These are phyloP conservation scores for Spergularia bocconei DNA, from an alignment of 148 eudicot genomes.

Conservation along the genomic window DNA sequence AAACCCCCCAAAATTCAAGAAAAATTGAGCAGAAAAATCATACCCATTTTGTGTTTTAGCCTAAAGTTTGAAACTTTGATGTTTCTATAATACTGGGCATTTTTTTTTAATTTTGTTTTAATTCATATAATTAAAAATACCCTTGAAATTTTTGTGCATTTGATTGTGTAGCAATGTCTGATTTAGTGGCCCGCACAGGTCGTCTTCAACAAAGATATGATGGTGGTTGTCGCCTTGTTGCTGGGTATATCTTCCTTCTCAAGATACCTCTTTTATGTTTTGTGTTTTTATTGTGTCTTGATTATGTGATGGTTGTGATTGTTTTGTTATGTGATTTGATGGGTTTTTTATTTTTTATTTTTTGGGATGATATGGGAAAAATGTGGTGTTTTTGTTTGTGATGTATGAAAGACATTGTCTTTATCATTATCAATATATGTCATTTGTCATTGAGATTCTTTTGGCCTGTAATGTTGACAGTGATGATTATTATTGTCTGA, in stretches of 20 bases:
- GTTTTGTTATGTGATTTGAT: conserved; percentile 14
- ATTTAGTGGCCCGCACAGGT: conserved; percentile 51
- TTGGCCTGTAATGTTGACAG: conserved; percentile 13
- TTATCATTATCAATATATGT: conserved; percentile 18
- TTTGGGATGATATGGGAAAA: background rate
- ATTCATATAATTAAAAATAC: background rate
- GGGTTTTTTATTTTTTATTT: too few relatives aligned
- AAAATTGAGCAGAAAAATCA: background rate
- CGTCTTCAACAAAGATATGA: conserved; percentile 50
- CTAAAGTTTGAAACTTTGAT: conserved; percentile 3
- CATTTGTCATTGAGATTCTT: conserved; percentile 9
- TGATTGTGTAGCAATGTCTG: conserved; percentile 26
- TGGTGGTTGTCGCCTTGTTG: conserved; percentile 52
- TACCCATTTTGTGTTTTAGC: background rate
- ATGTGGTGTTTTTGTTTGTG: too few relatives aligned
- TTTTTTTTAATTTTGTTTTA: background rate
- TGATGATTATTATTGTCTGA: background rate
- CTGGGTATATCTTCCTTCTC: conserved; percentile 32
- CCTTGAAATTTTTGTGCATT: background rate
- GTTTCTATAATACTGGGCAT: background rate
- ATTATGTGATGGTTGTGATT: background rate
- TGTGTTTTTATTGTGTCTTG: background rate
- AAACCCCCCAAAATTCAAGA: conserved; percentile 4
- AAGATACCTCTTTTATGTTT: background rate
- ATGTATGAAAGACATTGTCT: conserved; percentile 10